These are phyloP conservation scores for Pseudozyma thailandica DNA, from an alignment of 1,284 basidiomycete genomes.

Conservation along the genomic window DNA sequence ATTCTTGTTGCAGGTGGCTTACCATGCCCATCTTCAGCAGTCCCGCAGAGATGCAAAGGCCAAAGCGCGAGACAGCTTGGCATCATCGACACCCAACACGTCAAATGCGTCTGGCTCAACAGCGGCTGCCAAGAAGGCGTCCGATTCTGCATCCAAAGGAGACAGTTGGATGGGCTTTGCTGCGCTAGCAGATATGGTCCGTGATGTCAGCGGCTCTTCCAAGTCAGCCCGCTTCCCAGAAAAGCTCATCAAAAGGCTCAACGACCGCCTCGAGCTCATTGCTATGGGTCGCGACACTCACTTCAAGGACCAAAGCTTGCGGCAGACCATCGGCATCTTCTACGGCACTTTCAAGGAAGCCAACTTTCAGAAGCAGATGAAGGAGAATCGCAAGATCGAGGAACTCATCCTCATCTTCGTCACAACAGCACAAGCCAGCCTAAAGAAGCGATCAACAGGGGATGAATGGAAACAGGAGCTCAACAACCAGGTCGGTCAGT, in stretches of 20 bases:
- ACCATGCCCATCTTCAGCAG: constrained; percentile 41
- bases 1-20: constrained; percentile 62
- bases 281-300: constrained; percentile 63
- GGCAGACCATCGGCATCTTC: constrained; percentile 63
- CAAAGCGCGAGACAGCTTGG: constrained; percentile 26
- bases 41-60: constrained; percentile 36
- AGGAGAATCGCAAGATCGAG: constrained; percentile 95
- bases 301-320: constrained; percentile 57
- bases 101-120: constrained; percentile 7
- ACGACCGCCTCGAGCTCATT: constrained; percentile 62
- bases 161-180: constrained; percentile 60
- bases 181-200: constrained; percentile 55
- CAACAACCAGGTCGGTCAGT: constrained; percentile 87
- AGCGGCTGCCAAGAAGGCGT: constrained; percentile 21
- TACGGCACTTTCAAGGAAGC: constrained; percentile 64
- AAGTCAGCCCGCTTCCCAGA: constrained; percentile 61
- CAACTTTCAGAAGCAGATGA: constrained; percentile 72
- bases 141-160: constrained; percentile 23
- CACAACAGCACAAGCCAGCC: constrained; percentile 73
- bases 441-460: constrained; percentile 76
- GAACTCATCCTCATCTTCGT: constrained; percentile 96
- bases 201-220: constrained; percentile 47
- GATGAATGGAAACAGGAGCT: constrained; percentile 90
- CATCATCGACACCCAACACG: constrained; percentile 7
- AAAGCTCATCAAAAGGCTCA: constrained; percentile 63